Base-by-base conservation (phyloP, 306 rosid species). In the Macrotyloma uniflorum region DNA sequence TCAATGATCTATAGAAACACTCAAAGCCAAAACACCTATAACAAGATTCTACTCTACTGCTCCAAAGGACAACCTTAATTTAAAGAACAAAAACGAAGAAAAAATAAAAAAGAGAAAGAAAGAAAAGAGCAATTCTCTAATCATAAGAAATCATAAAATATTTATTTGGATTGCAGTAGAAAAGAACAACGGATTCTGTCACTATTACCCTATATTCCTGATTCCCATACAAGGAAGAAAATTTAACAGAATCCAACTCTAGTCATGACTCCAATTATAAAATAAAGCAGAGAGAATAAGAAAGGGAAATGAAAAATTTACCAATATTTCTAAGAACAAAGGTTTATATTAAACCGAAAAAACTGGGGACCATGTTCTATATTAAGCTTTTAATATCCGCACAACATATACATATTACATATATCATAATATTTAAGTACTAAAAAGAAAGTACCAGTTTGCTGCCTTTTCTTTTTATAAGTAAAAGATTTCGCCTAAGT, bases 401-500 rank as follows among this genome's bases (percentile, higher is more conserved):
- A 54, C 8, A 53, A 3, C 22, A 66, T 10, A 12, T 19, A 32
- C 9, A 24, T 20, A n/a, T 18, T 8, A 46, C 79, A 26, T 30
- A 53, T 61, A 63, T 6, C 46, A 75, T 42, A 75, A 57, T 54
- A 83, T 26, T 20, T 6, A 57, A 65, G 74, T 7, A 51, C 7
- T 53, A 57, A 69, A 83, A 74, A 72, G 19, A 43, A 80, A 67
- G 70, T 69, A 66, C 46, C 18, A 51, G 64, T 22, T 28, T 28
- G 40, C 6, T 32, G 49, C 73, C 66, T 67, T 67, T 73, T 5
- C 51, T 43, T 80, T 70, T 51, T 74, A 58, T 62, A 42, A 71
- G 72, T 12, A 55, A 47, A 30, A 83, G 76, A 79, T 77, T 78
- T 80, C 51, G 79, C 76, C 62, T 16, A 64, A 46, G 79, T 72